Base-by-base conservation (phyloP, 441 rosid species). In the Gossypium schwendimanii region DNA sequence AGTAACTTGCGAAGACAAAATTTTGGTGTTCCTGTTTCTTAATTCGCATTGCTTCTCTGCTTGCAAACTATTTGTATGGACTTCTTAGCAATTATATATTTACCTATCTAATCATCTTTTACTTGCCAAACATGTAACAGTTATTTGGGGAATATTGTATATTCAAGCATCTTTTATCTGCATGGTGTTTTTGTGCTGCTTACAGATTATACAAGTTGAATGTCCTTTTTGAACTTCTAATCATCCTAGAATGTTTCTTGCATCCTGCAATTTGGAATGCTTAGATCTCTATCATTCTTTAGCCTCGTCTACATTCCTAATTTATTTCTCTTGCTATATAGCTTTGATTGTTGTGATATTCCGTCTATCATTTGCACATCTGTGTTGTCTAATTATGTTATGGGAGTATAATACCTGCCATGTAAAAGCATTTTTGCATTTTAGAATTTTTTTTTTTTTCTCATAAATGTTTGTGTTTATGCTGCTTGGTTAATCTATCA, bases 11-110 rank as follows among this genome's bases (percentile, higher is more conserved):
- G 10, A 28, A 28, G 17, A 3, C 23, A 61, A 12, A 63, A 20
- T 63, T 41, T 63, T 65, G 39, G 36, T 45, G 49, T 64, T 23
- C 55, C 12, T 64, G n/a, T 24, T 33, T 62, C 67, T 23, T 65
- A 45, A 14, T 65, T 65, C 2, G 6, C 6, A 21, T 21, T 0
- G 54, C 17, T 60, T 60, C 44, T 31, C 20, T 33, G 10, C 61
- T 10, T 57, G 61, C 15, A 3, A 31, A 63, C 50, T 39, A 36
- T 36, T 36, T 63, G n/a, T 39, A 18, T 63, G 11, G 50, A 63
- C 47, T 15, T 61, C 65, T 61, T n/a, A 31, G 3, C 14, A 2
- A 41, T 8, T 5, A 39, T 12, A 14, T 41, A 20, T 63, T 64
- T 64, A 64, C 14, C 33, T 63, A 23, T 41, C 33, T 44, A 60